Evolutionary conservation across 1,284 basidiomycete genomes (phyloP).

Genomic region (Xanthoconium separans): DNA sequence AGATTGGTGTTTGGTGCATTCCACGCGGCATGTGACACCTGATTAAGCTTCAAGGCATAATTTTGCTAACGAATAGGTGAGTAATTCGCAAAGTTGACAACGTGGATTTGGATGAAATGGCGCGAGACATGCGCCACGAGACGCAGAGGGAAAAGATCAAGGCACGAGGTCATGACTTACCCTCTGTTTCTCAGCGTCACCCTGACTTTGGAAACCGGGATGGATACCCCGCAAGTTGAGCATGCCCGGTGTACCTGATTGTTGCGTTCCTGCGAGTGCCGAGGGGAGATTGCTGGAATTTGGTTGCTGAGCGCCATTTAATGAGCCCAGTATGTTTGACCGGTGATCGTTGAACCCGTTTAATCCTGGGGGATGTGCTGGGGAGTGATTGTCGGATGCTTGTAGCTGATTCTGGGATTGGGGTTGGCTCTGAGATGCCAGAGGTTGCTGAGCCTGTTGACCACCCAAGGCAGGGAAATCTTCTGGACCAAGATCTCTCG

Average conservation of each 20-base stretch:
- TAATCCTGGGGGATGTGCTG: constrained; percentile 63
- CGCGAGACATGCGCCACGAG: background rate
- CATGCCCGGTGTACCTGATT: constrained; percentile 60
- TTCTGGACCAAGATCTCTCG: constrained; percentile 74
- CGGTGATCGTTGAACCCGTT: constrained; percentile 65
- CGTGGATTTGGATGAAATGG: background rate
- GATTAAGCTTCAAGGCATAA: constrained; percentile 60
- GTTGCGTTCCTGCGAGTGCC: constrained; percentile 29
- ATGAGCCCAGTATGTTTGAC: constrained; percentile 51
- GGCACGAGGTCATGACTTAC: constrained; percentile 43
- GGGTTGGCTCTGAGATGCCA: constrained; percentile 33
- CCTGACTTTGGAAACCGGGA: constrained; percentile 54
- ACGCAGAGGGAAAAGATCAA: background rate
- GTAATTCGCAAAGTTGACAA: constrained; percentile 2
- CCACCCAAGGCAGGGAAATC: constrained; percentile 83
- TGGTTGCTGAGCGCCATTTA: constrained; percentile 37
- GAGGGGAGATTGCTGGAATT: constrained; percentile 21
- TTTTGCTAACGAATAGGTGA: constrained; percentile 43
- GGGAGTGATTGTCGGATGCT: constrained; percentile 39
- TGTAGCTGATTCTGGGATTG: constrained; percentile 35
- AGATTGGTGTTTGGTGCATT: constrained; percentile 42
- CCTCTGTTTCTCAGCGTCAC: constrained; percentile 65
- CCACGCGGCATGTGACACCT: constrained; percentile 64
- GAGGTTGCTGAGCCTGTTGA: constrained; percentile 35
- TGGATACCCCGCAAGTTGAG: constrained; percentile 63